Base-by-base conservation (phyloP, 2,329 filamentous ascomycete genomes). In the Corinectria fuckeliana region DNA sequence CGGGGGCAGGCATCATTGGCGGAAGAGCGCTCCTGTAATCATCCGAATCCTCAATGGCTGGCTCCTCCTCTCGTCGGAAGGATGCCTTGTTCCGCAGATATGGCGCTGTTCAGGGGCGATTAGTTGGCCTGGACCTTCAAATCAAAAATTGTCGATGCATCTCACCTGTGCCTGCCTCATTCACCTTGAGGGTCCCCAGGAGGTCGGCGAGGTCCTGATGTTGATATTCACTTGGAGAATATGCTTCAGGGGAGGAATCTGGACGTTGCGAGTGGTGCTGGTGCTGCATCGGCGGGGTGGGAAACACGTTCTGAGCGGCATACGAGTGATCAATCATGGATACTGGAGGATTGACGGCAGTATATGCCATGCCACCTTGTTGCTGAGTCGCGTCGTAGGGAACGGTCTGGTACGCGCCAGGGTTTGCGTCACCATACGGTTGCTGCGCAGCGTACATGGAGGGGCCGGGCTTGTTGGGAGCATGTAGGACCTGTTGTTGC, bases 111-210 rank as follows among this genome's bases (percentile, higher is more conserved):
- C 16, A 49, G 28, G 4, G 10, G 5, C 13, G 14, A 50, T 68
- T 54, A 68, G 60, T 7, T 9, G 28, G 8, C 49, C 26, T 38
- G 6, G 14, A 70, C 61, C 65, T 63, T n/a, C 38, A 25, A 21
- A n/a, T n/a, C 21, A 28, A 13, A 8, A 20, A 26, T n/a, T n/a
- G 21, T 10, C 16, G 28, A n/a, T 13, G 5, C n/a, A 26, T 36
- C 87, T 76, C 82, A 95, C 91, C 93, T 74, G 93, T 90, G 61
- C 93, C 94, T 38, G 87, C 89, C 71, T 94, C 91, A 61, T 96
- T 90, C 69, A 98, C 92, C 71, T 91, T 93, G 13, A 98, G 81
- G 39, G 92, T 90, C 7, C 94, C 94, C 36, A 98, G 81, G 10
- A 95, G 86, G 70, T 96, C 91, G 11, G 89, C 87, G 3, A 97